These are phyloP conservation scores for Cercophora sp. DNA, from an alignment of 495 filamentous ascomycete species.

Conservation along the genomic window DNA sequence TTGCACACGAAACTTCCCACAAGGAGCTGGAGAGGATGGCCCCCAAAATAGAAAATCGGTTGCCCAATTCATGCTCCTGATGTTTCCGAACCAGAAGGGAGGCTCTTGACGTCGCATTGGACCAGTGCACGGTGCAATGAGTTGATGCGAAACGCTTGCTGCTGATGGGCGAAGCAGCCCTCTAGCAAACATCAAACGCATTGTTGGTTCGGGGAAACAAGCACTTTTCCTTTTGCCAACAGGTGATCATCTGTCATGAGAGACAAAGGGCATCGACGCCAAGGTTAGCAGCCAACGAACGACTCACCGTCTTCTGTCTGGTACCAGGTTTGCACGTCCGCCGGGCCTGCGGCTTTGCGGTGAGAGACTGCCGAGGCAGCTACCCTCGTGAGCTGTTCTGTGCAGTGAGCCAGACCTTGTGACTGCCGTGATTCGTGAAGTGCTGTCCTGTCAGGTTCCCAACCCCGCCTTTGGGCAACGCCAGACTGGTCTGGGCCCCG, in stretches of 20 bases:
- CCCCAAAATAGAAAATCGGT: slow-evolving; percentile 4
- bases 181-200: background rate
- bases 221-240: slow-evolving; percentile 1
- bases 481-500: background rate
- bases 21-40: too few relatives aligned
- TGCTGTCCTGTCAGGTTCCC: background rate
- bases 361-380: slow-evolving; percentile 3
- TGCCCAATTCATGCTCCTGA: slow-evolving; percentile 6
- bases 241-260: slow-evolving; percentile 6
- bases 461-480: slow-evolving; percentile 4
- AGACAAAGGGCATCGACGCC: too few relatives aligned
- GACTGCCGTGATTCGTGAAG: slow-evolving; percentile 10
- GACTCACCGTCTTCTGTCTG: background rate
- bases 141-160: slow-evolving; percentile 9
- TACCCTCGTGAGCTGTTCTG: slow-evolving; percentile 3
- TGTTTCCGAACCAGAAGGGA: slow-evolving; percentile 6
- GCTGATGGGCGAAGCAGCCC: background rate
- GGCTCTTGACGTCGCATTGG: slow-evolving; percentile 10
- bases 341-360: background rate
- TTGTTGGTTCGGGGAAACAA: background rate
- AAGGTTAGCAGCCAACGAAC: slow-evolving; percentile 5
- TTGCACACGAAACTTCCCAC: slow-evolving; percentile 5
- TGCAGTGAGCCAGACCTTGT: slow-evolving; percentile 1
- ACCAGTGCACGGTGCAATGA: background rate
- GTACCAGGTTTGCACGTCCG: background rate